Evolutionary conservation across 129 eudicot species (phyloP).

Genomic region (Flaveria bidentis): DNA sequence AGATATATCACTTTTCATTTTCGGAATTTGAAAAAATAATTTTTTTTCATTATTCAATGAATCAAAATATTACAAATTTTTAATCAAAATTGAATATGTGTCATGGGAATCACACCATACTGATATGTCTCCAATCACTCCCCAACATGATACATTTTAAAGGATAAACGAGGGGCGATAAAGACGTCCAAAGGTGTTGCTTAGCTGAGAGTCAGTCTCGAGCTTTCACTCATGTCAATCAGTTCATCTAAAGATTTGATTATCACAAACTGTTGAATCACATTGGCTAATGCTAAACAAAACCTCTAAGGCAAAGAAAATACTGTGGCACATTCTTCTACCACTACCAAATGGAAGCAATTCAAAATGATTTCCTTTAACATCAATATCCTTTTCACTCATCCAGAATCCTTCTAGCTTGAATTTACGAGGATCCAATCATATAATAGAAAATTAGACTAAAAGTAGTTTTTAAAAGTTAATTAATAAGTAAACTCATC

Average conservation of each 20-base stretch:
- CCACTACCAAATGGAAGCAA: conserved; percentile 37
- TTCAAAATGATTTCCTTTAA: conserved; percentile 34
- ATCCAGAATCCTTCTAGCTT: conserved; percentile 38
- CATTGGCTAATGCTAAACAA: conserved; percentile 21
- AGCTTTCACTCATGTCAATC: conserved; percentile 32
- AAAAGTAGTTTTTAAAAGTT: no score
- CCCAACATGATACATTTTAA: not conserved
- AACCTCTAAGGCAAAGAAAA: conserved; percentile 25
- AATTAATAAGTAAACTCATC: no score
- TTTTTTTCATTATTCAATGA: no score
- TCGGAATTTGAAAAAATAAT: no score
- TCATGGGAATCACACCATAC: no score
- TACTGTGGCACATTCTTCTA: conserved; percentile 39
- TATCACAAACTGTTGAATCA: conserved; percentile 32
- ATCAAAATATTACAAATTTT: no score
- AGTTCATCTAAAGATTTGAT: not conserved
- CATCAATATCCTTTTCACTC: conserved; percentile 20
- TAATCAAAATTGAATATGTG: no score
- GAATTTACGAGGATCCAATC: conserved; percentile 32
- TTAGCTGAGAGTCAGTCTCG: conserved; percentile 28
- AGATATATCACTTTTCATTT: no score
- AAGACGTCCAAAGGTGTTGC: conserved; percentile 32
- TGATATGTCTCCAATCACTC: no score
- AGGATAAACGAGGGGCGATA: conserved; percentile 30
- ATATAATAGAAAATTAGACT: not conserved